Evolutionary conservation across 176 grass and related monocot genomes (phyloP).

Genomic region (Calamus simplicifolius): DNA sequence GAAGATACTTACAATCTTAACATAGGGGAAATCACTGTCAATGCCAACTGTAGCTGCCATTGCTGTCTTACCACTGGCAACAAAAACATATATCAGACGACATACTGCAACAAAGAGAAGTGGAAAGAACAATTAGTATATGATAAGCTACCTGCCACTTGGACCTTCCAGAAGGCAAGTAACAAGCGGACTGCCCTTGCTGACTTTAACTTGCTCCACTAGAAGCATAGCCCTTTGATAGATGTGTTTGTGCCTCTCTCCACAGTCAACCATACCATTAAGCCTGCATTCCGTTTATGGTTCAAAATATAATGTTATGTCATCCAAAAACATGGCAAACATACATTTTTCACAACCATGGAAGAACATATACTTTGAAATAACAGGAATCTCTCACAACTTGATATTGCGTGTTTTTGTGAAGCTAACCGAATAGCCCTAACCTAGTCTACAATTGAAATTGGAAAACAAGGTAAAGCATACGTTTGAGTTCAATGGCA

Average conservation of each 20-base stretch:
- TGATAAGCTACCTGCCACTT: conserved; percentile 49
- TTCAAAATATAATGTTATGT: too few relatives aligned
- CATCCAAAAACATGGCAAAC: too few relatives aligned
- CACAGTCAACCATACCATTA: conserved; percentile 85
- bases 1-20: conserved; percentile 82
- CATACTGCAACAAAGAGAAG: conserved; percentile 4
- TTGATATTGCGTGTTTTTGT: too few relatives aligned
- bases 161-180: conserved; percentile 94
- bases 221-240: conserved; percentile 77
- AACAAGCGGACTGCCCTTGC: conserved; percentile 83
- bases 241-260: conserved; percentile 63
- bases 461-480: too few relatives aligned
- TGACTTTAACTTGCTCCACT: conserved; percentile 92
- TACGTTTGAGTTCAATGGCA: too few relatives aligned
- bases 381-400: too few relatives aligned
- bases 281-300: conserved; percentile 31
- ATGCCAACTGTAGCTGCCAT: conserved; percentile 76
- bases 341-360: too few relatives aligned
- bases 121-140: conserved; percentile 9
- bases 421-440: too few relatives aligned
- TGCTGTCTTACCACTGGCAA: conserved; percentile 55
- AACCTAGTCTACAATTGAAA: too few relatives aligned
- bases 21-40: conserved; percentile 91
- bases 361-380: too few relatives aligned
- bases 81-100: not conserved